Evolutionary conservation across 225 moss, liverwort and hornwort genomes (phyloP).

Genomic region (Sphagnum tenellum): DNA sequence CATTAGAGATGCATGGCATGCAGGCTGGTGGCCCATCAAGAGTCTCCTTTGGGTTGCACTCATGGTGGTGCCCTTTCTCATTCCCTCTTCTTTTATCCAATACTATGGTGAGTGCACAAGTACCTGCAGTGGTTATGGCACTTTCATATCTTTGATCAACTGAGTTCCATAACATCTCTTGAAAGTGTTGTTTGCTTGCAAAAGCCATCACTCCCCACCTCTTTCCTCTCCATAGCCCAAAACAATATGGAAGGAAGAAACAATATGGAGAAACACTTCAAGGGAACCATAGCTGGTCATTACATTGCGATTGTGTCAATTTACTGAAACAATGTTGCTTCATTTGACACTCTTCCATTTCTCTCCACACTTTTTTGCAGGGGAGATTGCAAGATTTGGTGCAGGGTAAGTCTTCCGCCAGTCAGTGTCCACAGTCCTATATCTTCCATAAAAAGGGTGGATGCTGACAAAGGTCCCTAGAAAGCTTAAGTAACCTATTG

Average conservation of each 20-base stretch:
- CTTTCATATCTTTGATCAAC: not conserved
- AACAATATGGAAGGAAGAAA: too few species aligned
- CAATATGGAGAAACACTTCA: too few species aligned
- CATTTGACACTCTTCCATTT: not conserved
- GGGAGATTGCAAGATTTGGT: constrained; percentile 67
- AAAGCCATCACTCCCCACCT: not conserved
- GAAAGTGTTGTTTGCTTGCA: not conserved
- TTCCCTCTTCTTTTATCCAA: constrained; percentile 50
- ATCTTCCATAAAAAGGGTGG: too few species aligned
- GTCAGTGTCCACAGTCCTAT: too few species aligned
- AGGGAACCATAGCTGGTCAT: too few species aligned
- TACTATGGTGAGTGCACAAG: constrained; percentile 36
- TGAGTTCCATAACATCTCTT: not conserved
- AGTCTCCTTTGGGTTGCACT: constrained; percentile 39
- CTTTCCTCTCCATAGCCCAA: not conserved
- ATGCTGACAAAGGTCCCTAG: too few species aligned
- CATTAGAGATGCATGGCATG: constrained; percentile 52
- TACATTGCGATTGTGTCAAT: not conserved
- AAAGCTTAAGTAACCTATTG: too few species aligned
- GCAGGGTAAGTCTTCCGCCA: constrained; percentile 43
- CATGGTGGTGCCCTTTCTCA: constrained; percentile 58
- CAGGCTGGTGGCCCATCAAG: constrained; percentile 76
- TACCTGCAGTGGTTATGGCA: not conserved
- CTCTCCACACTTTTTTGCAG: constrained; percentile 11
- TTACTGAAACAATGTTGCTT: not conserved